Conservation (phyloP, 1,139 yeast genomes). For the Geotrichum phurueaensis region DNA sequence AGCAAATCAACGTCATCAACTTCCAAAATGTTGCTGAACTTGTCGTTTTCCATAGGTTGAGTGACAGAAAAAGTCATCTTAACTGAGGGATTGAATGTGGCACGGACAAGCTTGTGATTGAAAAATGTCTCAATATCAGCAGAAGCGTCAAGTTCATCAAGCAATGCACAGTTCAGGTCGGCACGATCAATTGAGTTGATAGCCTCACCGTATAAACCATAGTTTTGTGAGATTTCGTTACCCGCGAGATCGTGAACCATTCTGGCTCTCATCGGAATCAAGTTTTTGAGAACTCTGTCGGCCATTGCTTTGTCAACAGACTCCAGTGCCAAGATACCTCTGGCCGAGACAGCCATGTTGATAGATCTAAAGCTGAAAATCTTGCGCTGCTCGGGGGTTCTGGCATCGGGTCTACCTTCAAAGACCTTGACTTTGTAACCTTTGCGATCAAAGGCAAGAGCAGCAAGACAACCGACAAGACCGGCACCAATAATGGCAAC, state of each 20-base stretch:
- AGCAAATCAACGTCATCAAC: constrained; percentile 48
- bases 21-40: constrained; percentile 11
- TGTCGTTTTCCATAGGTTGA: constrained; percentile 8
- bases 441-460: constrained; percentile 64
- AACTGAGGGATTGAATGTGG: constrained; percentile 10
- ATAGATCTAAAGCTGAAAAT: constrained; percentile 47
- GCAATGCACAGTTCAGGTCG: constrained; percentile 54
- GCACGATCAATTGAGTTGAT: constrained; percentile 83
- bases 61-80: constrained; percentile 18
- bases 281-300: constrained; percentile 47
- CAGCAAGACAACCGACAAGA: constrained; percentile 81
- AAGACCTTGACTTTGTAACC: constrained; percentile 71
- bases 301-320: constrained; percentile 58
- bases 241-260: constrained; percentile 79
- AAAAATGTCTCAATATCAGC: constrained; percentile 47
- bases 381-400: constrained; percentile 26
- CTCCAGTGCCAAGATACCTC: constrained; percentile 70
- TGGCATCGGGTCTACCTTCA: constrained; percentile 49
- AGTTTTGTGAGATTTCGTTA: constrained; percentile 57
- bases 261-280: constrained; percentile 82
- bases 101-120: constrained; percentile 49
- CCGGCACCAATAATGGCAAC: constrained; percentile 56
- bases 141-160: constrained; percentile 53
- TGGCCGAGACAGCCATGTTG: constrained; percentile 77
- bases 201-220: constrained; percentile 79